Conservation (phyloP, 2,329 filamentous ascomycete species). For the Achaetomium macrosporum region DNA sequence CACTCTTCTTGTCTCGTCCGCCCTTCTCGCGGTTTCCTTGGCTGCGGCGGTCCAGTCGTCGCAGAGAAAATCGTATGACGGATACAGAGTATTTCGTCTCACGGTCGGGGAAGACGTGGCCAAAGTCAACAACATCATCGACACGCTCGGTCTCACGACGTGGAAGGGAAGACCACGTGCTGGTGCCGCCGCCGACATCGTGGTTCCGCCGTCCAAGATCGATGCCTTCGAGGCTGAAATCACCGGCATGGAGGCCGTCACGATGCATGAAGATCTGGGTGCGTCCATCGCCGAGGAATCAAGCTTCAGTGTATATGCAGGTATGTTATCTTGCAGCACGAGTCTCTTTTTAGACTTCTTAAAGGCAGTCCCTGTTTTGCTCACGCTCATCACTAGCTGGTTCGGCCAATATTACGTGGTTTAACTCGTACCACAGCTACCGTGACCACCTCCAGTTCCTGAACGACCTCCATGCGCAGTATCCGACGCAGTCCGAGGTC, state of each 20-base stretch:
- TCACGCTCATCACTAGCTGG: too few relatives aligned
- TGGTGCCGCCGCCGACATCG: constrained; percentile 35
- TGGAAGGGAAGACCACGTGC: constrained; percentile 35
- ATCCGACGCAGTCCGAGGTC: constrained; percentile 43
- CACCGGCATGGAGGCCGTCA: constrained; percentile 28
- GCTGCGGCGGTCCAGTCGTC: not conserved
- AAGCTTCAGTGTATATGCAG: constrained; percentile 27
- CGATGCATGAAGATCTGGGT: constrained; percentile 38
- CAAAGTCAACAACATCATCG: constrained; percentile 29
- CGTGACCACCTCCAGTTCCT: constrained; percentile 46
- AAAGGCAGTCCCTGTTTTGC: too few relatives aligned
- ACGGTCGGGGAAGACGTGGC: constrained; percentile 31
- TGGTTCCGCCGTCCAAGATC: constrained; percentile 34
- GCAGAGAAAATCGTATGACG: constrained; percentile 32
- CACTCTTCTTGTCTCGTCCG: not conserved
- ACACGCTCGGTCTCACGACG: constrained; percentile 31
- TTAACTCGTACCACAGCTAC: constrained; percentile 48
- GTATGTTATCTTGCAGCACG: constrained; percentile 19
- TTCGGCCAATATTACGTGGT: constrained; percentile 39
- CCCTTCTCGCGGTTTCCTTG: not conserved
- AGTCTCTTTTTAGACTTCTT: too few relatives aligned
- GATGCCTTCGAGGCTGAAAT: constrained; percentile 31
- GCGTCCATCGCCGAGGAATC: constrained; percentile 34
- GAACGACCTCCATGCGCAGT: constrained; percentile 39
- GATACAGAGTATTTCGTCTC: constrained; percentile 42